Evolutionary conservation across 495 filamentous ascomycete genomes (phyloP).

Genomic region (Penicillium argentinense): DNA sequence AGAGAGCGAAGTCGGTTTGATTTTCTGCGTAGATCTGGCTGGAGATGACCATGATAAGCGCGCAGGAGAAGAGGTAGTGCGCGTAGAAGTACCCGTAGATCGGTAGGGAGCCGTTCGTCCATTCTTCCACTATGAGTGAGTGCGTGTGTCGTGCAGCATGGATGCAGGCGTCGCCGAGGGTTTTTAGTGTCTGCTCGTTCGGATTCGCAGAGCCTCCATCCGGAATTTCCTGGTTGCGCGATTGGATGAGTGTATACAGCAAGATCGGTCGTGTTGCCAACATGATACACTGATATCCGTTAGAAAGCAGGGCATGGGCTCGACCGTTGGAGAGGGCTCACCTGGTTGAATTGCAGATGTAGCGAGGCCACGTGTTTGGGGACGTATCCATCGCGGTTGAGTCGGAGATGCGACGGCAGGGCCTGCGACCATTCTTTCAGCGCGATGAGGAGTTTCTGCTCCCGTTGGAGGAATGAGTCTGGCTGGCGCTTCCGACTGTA

Average conservation of each 20-base stretch:
- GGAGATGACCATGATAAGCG: conserved; percentile 32
- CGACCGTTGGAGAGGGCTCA: not conserved
- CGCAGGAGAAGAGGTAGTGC: conserved; percentile 35
- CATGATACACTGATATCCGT: conserved; percentile 27
- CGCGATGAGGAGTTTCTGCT: conserved; percentile 27
- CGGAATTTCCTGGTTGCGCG: conserved; percentile 2
- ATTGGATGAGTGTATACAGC: conserved; percentile 27
- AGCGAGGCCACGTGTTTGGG: conserved; percentile 28
- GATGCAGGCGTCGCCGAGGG: conserved; percentile 34
- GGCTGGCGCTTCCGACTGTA: conserved; percentile 27
- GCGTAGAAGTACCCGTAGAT: conserved; percentile 37
- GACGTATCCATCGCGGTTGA: conserved; percentile 14
- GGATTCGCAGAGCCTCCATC: conserved; percentile 15
- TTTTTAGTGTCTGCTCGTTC: conserved; percentile 19
- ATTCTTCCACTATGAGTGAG: conserved; percentile 34
- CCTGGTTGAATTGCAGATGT: conserved; percentile 38
- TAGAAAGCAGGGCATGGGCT: not conserved
- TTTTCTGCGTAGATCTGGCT: conserved; percentile 23
- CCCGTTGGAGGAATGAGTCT: conserved; percentile 28
- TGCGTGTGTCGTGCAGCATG: conserved; percentile 30
- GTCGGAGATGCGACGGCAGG: conserved; percentile 26
- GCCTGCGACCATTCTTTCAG: conserved; percentile 30
- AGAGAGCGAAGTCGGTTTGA: conserved; percentile 18
- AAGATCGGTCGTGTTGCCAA: conserved; percentile 32
- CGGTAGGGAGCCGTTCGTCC: conserved; percentile 33